Base-by-base conservation (phyloP, 768 basidiomycete species). In the Auricularia cornea region DNA sequence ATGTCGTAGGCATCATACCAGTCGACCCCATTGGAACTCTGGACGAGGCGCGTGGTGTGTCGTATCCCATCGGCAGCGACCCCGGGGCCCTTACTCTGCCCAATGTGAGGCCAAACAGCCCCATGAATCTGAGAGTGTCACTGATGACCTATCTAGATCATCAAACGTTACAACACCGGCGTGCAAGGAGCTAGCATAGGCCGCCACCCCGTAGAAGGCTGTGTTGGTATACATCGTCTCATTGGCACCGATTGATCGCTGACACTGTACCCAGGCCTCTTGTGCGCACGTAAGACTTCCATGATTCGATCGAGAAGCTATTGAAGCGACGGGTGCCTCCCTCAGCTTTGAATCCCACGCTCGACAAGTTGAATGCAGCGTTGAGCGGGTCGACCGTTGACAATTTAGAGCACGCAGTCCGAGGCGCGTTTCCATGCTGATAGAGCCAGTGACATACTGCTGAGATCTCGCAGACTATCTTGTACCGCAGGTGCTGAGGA, bases 21-120 rank as follows among this genome's bases (percentile, higher is more conserved):
- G n/a, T n/a, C 3, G 62, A 67, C 26, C 26, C 60, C 18, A 44
- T 66, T 16, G 26, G 23, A n/a, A 66, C 65, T 26, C 62, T 68
- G 26, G 59, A 61, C 33, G 69, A 70, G 41, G 68, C 65, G 63
- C 54, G 69, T 23, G 69, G 69, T 4, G 57, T 60, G n/a, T 68
- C 68, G 23, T 70, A 67, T 35, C 66, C 69, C 3, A 66, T 51
- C 20, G 69, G 69, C 16, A 65, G 60, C 16, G 69, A 70, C 59
- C 18, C 29, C 3, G 68, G 65, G 18, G 66, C 68, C 18, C 56
- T 70, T 14, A 68, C 69, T 2, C 48, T 70, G n/a, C 68, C 69
- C 23, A 67, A 68, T 57, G 18, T 26, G 1, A 11, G 26, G 54
- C 14, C 35, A 38, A 14, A 14, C 35, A 2, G 35, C 35, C 3